Percentiles rank a stretch among this genome's conserved stretches.
These are phyloP conservation scores for Ophiostoma ips DNA, from an alignment of 2,329 filamentous ascomycete genomes.

Conservation along the genomic window DNA sequence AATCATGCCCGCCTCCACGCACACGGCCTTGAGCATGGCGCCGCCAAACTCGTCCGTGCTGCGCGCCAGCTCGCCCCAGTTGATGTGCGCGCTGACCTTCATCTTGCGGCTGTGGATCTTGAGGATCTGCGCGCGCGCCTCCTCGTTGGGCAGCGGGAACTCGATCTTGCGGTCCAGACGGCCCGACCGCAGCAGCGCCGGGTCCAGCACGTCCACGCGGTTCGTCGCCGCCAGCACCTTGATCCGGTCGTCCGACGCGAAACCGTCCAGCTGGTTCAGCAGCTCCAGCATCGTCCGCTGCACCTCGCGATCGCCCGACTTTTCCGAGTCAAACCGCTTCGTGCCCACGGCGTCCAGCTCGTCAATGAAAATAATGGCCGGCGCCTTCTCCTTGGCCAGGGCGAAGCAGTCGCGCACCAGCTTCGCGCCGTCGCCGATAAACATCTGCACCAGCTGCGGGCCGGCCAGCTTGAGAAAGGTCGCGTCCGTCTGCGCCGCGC, in stretches of 20 bases:
- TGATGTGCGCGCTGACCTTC: constrained; percentile 84
- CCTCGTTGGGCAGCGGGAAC: constrained; percentile 95
- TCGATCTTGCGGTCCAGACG: constrained; percentile 96
- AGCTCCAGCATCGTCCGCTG: constrained; percentile 98
- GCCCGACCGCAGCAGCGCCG: constrained; percentile 77
- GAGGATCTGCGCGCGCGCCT: constrained; percentile 90
- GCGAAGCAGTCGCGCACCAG: constrained; percentile 96
- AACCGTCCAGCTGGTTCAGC: constrained; percentile 95
- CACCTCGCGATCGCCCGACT: constrained; percentile 93
- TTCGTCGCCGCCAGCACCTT: constrained; percentile 94
- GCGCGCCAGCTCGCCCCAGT: constrained; percentile 87
- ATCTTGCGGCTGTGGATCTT: constrained; percentile 98
- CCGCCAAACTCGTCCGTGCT: constrained; percentile 98
- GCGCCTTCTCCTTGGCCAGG: constrained; percentile 94
- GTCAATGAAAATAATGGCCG: constrained; percentile 98
- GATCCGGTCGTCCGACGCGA: constrained; percentile 91
- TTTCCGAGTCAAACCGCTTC: constrained; percentile 97
- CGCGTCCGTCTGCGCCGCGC: constrained; percentile 92
- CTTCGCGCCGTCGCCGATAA: constrained; percentile 96
- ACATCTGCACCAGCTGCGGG: constrained; percentile 98
- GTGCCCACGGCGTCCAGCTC: constrained; percentile 97
- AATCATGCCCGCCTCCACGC: constrained; percentile 98
- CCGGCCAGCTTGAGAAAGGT: constrained; percentile 98
- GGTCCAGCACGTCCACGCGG: constrained; percentile 85
- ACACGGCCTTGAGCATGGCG: constrained; percentile 95